Conservation (phyloP, 78 protist species). For the Corallochytrium limacisporum region DNA sequence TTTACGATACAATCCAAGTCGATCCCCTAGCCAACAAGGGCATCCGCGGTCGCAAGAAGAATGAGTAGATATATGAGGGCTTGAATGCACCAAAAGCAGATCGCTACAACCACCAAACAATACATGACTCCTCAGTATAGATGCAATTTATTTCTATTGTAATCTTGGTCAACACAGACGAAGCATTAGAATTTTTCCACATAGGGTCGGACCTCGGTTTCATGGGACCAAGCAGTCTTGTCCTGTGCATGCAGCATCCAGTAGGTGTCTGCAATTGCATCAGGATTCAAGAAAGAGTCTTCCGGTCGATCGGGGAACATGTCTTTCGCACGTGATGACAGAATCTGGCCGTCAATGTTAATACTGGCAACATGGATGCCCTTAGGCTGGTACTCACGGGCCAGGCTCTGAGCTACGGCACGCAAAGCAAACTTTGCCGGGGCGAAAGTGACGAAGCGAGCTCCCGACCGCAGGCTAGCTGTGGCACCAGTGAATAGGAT, state of each 20-base stretch:
- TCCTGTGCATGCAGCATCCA: not conserved
- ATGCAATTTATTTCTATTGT: too few species aligned
- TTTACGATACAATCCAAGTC: too few species aligned
- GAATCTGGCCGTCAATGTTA: constrained; percentile 3
- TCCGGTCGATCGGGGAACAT: not conserved
- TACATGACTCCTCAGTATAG: too few species aligned
- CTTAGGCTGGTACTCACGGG: constrained; percentile 7
- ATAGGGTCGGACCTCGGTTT: constrained; percentile 2
- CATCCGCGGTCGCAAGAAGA: too few species aligned
- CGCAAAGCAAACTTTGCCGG: constrained; percentile 9
- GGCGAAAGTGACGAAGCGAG: constrained; percentile 4
- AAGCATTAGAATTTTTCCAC: constrained; percentile 3
- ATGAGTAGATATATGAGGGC: too few species aligned
- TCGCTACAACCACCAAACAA: too few species aligned
- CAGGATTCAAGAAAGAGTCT: not conserved
- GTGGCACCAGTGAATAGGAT: constrained; percentile 14
- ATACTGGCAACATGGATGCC: constrained; percentile 12
- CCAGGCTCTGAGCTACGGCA: constrained; percentile 8
- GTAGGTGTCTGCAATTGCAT: constrained; percentile 11
- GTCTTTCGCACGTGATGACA: not conserved
- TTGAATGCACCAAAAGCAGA: too few species aligned
- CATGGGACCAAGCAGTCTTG: constrained; percentile 9
- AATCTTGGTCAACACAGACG: too few species aligned
- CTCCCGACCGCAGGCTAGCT: not conserved
- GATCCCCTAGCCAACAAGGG: too few species aligned